Evolutionary conservation across 805 yeast genomes (phyloP), one percentile per base, ranked within the genome.

Genomic region (Wickerhamomyces mucosus): DNA sequence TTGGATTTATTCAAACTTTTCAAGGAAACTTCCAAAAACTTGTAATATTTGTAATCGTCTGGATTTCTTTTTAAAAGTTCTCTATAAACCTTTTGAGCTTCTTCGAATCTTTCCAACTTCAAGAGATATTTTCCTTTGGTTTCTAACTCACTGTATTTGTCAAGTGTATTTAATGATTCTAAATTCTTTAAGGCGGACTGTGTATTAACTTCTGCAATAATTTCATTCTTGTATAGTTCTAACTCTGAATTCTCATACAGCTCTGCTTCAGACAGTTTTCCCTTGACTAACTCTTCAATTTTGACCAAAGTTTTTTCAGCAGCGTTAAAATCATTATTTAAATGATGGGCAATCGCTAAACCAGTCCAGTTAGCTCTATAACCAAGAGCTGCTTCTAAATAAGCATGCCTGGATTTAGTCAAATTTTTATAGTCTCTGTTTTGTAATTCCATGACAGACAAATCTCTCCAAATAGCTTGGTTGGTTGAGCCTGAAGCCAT

Each of bases 281-380:
- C 89, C 44, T 67, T 69, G 21, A 85, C 72, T 20, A 83, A 59
- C 19, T 71, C 77, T 53, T 89, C 96, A 46, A 83, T 84, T 45
- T 80, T 76, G 15, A 70, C 50, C 44, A 88, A 66, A 2, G 89
- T 81, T 34, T 70, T 70, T 34, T 78, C 77, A 6, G 95, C 89
- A 16, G 72, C 72, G 22, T 61, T 63, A 47, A 65, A 69, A 47
- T 86, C 83, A 17, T 71, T 69, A 51, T 72, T 72, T 50, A 88
- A 63, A 53, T 82, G 83, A 50, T 80, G 84, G 1, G 96, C 95
- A 26, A 85, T 67, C 1, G 95, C 95, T 31, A 81, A 65, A 0
- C 79, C 78, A 2, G 94, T 81, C 95, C 96, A 88, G 50, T 84
- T 82, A 39, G 89, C 86, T 41, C 96, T 70, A 51, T 74, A 82